Base-by-base conservation (phyloP, 1,284 basidiomycete species). In the Sporisorium graminicola region DNA sequence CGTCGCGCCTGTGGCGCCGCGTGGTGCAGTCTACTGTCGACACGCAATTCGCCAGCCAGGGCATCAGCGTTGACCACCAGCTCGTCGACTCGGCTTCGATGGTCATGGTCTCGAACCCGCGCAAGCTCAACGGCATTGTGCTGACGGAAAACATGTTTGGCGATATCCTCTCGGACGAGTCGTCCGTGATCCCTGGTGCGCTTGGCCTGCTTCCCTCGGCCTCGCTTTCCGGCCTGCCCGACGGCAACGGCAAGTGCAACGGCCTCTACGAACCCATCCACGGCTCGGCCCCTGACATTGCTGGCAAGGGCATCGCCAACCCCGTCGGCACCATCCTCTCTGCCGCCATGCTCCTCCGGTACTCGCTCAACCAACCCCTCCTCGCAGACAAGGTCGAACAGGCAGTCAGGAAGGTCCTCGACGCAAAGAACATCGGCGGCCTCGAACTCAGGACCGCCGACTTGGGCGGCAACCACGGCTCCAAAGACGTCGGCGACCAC, bases 301-400 rank as follows among this genome's bases (percentile, higher is more conserved):
- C 95, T 8, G 95, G 94, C 2, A 89, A 94, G 86, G 94, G 94
- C 33, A 95, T 98, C 81, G 96, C 96, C 72, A 99, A 98, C 87
- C 96, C 96, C 33, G 90, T 99, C 79, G 97, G 96, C 56, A 98
- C 96, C 18, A 98, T 99, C 85, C 91, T 99, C 63, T 97, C 94
- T 62, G 94, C 93, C 5, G 95, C 95, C 3, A 91, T 99, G 91
- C 91, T 98, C 67, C 89, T 98, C 61, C 90, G 95, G 55, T 99
- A 98, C 87, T 98, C 96, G 44, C 91, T 98, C 40, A 93, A 93
- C 26, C 89, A 94, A 65, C 58, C 65, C 27, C 90, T 89, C 74
- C 91, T 93, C 79, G 96, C 96, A 2, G 89, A 89, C 54, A 91
- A 92, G 27, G 92, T 99, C 74, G 97, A 99, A 86, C 86, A 88